Conservation (phyloP, 352 stramenopile species). For the Nothophytophthora sp. region DNA sequence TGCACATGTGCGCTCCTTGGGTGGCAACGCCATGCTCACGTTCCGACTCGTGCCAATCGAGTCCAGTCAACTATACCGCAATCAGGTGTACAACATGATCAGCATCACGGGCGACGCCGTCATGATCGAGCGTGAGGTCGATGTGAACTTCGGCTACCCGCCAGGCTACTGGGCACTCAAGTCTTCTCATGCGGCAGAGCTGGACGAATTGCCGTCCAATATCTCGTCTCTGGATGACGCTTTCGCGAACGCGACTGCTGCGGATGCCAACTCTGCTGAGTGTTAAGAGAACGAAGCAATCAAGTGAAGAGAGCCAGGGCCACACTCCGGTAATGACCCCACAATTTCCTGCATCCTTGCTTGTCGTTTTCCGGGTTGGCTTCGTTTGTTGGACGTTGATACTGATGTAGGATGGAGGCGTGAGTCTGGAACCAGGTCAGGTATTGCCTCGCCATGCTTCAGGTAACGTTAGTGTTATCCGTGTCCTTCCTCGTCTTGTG, state of each 20-base stretch:
- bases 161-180: slow-evolving; percentile 34
- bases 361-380: no score
- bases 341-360: no score
- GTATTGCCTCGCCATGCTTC: no score
- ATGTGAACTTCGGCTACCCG: slow-evolving; percentile 31
- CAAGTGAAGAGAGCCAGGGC: no score
- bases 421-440: no score
- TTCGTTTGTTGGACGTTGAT: no score
- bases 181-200: slow-evolving; percentile 18
- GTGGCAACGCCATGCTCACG: slow-evolving; percentile 86
- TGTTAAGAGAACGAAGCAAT: no score
- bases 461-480: no score
- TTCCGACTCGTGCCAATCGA: slow-evolving; percentile 88
- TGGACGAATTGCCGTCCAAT: slow-evolving; percentile 6
- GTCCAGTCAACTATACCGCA: slow-evolving; percentile 86
- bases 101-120: slow-evolving; percentile 88
- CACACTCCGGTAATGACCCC: no score
- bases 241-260: slow-evolving; percentile 2
- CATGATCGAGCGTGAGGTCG: slow-evolving; percentile 69
- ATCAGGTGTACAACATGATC: slow-evolving; percentile 93
- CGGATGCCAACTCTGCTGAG: background rate
- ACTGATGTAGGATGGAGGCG: no score
- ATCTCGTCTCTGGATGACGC: slow-evolving; percentile 12
- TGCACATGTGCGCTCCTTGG: slow-evolving; percentile 79
- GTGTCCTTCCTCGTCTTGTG: slow-evolving; percentile 5